Conservation (phyloP, 768 basidiomycete genomes). For the Candolleomyces eurysporus region DNA sequence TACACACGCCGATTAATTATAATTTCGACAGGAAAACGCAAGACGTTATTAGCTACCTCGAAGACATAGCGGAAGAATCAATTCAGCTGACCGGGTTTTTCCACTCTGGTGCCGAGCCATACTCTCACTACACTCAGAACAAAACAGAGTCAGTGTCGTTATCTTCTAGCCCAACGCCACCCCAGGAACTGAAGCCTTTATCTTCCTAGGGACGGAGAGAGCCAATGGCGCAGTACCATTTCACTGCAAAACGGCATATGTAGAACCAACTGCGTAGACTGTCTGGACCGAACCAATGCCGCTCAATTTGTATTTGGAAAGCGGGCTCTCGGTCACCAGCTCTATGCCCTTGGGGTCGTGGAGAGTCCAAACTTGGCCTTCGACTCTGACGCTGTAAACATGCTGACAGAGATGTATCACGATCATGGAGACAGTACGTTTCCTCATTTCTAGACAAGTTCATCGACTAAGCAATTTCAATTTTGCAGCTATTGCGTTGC, state of each 20-base stretch:
- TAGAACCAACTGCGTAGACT: constrained; percentile 95
- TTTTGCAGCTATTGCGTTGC: constrained; percentile 78
- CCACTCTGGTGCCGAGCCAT: constrained; percentile 88
- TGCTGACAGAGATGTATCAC: constrained; percentile 98
- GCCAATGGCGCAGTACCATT: constrained; percentile 63
- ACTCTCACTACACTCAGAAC: constrained; percentile 61
- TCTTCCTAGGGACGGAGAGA: constrained; percentile 14
- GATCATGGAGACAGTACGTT: constrained; percentile 91
- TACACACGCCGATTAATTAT: neutral
- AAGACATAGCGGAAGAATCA: constrained; percentile 92
- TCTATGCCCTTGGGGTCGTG: constrained; percentile 91
- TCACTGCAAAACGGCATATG: constrained; percentile 89
- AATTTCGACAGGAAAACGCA: constrained; percentile 70
- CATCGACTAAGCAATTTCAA: neutral
- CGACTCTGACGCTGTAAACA: constrained; percentile 93
- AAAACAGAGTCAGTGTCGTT: constrained; percentile 36
- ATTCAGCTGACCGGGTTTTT: constrained; percentile 93
- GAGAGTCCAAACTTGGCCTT: constrained; percentile 83
- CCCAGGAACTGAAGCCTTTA: neutral
- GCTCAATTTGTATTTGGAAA: constrained; percentile 98
- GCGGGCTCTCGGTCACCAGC: constrained; percentile 89
- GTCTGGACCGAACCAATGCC: constrained; percentile 93
- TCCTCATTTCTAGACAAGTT: neutral
- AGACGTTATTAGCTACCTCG: constrained; percentile 92
- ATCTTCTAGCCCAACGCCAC: constrained; percentile 7